phyloP scores from a whole-genome alignment of 2,329 filamentous ascomycete species.

The Pseudofabraea citricarpa region DNA sequence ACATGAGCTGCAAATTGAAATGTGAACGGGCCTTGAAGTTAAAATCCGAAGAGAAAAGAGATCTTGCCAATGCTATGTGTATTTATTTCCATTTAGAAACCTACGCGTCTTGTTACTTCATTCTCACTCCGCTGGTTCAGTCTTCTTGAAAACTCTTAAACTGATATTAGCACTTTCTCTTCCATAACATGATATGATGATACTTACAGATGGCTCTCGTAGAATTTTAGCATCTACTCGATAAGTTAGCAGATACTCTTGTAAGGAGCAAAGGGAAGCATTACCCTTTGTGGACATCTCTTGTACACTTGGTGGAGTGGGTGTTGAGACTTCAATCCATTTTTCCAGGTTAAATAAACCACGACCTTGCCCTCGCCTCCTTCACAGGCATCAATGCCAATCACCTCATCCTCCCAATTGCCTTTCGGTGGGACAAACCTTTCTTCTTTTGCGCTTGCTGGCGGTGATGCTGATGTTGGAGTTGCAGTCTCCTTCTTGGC shows the following conservation, averaged over 20 bases:
- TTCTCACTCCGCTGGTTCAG: no score
- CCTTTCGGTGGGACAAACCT: conserved; percentile 65
- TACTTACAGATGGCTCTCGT: conserved; percentile 41
- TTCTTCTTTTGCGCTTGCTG: conserved; percentile 35
- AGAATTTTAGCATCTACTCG: conserved; percentile 41
- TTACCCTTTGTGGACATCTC: conserved; percentile 73
- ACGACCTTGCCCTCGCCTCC: conserved; percentile 57
- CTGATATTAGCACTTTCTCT: not conserved
- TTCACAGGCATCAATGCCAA: conserved; percentile 67
- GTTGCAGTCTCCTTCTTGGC: conserved; percentile 30
- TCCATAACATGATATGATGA: not conserved
- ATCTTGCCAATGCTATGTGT: no score
- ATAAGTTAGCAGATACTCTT: conserved; percentile 8
- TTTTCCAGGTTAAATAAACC: conserved; percentile 71
- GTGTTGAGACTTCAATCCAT: conserved; percentile 70
- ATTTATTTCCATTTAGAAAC: no score
- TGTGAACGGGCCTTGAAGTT: no score
- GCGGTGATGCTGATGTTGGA: conserved; percentile 43
- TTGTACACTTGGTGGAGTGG: conserved; percentile 63
- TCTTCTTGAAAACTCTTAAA: not conserved
- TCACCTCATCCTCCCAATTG: conserved; percentile 72
- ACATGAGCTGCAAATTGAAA: no score
- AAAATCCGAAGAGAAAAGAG: no score
- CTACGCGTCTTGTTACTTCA: no score
- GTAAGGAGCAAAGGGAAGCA: conserved; percentile 8